These are phyloP conservation scores for Pestalotiopsis sp. DNA, from an alignment of 2,329 filamentous ascomycete species.

Conservation along the genomic window DNA sequence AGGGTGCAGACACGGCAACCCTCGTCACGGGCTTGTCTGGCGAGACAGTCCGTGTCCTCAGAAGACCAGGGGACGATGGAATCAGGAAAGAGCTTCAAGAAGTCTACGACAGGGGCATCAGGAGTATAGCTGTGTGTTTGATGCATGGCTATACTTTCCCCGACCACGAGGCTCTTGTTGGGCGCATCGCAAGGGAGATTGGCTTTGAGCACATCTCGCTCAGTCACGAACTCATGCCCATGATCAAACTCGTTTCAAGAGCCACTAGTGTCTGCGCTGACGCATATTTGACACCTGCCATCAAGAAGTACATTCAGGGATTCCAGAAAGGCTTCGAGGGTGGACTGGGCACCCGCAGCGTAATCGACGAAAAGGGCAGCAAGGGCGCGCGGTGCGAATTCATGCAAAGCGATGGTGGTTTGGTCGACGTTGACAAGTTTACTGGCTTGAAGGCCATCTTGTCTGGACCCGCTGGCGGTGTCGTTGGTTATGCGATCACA, in stretches of 20 bases:
- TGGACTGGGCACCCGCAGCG: constrained; percentile 75
- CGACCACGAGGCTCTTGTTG: constrained; percentile 79
- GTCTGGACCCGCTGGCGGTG: constrained; percentile 89
- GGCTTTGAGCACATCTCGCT: constrained; percentile 84
- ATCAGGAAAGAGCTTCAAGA: constrained; percentile 65
- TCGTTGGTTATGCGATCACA: constrained; percentile 90
- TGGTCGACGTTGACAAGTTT: constrained; percentile 78
- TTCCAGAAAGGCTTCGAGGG: constrained; percentile 83
- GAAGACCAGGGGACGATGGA: constrained; percentile 58
- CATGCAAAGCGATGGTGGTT: constrained; percentile 84
- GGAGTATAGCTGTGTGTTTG: constrained; percentile 84
- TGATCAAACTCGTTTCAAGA: constrained; percentile 80
- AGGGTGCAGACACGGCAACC: constrained; percentile 50
- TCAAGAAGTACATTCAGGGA: constrained; percentile 72
- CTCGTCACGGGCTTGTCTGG: constrained; percentile 74
- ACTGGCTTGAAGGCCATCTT: constrained; percentile 84
- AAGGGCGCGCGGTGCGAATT: constrained; percentile 87
- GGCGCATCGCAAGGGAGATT: constrained; percentile 75
- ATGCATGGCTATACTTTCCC: constrained; percentile 95
- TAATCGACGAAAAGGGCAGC: constrained; percentile 64
- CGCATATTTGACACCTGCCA: constrained; percentile 79
- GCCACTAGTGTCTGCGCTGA: constrained; percentile 79
- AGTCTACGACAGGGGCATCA: constrained; percentile 71
- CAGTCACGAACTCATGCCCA: constrained; percentile 83
- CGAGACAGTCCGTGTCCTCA: constrained; percentile 73